Conservation (phyloP, 306 rosid genomes). For the Inga leiocalycina region DNA sequence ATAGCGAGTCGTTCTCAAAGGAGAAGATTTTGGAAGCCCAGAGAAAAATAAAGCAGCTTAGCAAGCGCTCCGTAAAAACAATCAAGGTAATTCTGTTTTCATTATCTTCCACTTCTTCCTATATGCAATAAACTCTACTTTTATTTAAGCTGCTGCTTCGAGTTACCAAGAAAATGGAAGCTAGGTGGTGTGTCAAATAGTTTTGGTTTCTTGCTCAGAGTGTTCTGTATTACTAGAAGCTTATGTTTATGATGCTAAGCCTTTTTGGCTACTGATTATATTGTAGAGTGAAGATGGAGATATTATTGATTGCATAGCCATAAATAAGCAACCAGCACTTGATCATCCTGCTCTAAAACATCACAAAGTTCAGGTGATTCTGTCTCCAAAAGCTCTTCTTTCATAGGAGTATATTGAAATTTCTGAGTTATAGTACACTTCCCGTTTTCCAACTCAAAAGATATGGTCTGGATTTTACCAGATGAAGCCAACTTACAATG, state of each 20-base stretch:
- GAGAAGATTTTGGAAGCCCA: constrained; percentile 48
- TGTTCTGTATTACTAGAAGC: background rate
- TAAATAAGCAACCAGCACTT: constrained; percentile 63
- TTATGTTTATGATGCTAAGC: constrained; percentile 4
- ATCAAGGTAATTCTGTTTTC: constrained; percentile 49
- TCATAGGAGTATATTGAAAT: background rate
- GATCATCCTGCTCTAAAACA: constrained; percentile 61
- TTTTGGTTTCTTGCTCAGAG: background rate
- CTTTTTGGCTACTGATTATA: background rate
- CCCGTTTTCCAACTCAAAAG: background rate
- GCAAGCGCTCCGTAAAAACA: constrained; percentile 49
- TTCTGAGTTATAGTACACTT: background rate
- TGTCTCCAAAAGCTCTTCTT: background rate
- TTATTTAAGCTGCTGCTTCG: background rate
- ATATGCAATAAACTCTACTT: background rate
- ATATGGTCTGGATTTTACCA: constrained; percentile 16
- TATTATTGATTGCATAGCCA: constrained; percentile 58
- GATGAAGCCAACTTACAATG: constrained; percentile 55
- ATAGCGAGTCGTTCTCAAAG: constrained; percentile 33
- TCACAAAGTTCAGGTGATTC: constrained; percentile 61
- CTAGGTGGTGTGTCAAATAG: too few relatives aligned
- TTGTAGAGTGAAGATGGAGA: constrained; percentile 74
- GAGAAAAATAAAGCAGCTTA: constrained; percentile 52
- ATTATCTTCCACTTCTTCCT: background rate
- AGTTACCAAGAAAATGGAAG: too few relatives aligned